These are phyloP conservation scores for Knoxdaviesia capensis DNA, from an alignment of 2,329 filamentous ascomycete genomes.

Conservation along the genomic window DNA sequence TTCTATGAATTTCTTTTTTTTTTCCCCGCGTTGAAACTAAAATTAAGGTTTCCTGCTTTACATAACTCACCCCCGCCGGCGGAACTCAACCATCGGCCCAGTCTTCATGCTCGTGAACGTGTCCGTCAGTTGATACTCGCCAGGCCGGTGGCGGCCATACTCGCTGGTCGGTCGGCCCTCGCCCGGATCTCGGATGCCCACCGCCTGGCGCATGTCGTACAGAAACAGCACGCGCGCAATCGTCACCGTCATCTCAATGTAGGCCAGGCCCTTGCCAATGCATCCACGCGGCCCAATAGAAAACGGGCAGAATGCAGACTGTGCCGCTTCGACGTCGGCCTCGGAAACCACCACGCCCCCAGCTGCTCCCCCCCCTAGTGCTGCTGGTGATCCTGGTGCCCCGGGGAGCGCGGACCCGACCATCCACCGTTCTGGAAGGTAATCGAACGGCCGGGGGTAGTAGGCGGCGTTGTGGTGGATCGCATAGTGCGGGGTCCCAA, in stretches of 20 bases:
- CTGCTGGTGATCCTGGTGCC: no score
- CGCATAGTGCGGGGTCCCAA: slow-evolving; percentile 46
- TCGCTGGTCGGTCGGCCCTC: slow-evolving; percentile 27
- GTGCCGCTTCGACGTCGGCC: slow-evolving; percentile 31
- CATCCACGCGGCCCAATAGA: slow-evolving; percentile 49
- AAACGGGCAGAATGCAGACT: slow-evolving; percentile 57
- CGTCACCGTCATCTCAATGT: slow-evolving; percentile 44
- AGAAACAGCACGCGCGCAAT: slow-evolving; percentile 39
- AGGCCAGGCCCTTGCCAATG: slow-evolving; percentile 50
- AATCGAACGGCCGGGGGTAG: slow-evolving; percentile 37
- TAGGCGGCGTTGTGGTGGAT: slow-evolving; percentile 47
- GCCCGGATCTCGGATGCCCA: slow-evolving; percentile 27
- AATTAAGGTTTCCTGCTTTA: no score
- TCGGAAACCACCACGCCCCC: slow-evolving; percentile 20
- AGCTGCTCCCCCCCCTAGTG: neutral
- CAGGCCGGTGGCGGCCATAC: slow-evolving; percentile 30
- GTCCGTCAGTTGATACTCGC: slow-evolving; percentile 51
- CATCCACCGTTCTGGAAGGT: slow-evolving; percentile 46
- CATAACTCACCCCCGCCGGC: slow-evolving; percentile 10
- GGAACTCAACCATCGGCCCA: slow-evolving; percentile 48
- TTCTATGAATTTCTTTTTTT: no score
- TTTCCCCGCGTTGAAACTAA: no score
- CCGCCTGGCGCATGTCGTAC: slow-evolving; percentile 36
- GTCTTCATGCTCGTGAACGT: slow-evolving; percentile 57
- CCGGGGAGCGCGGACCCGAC: slow-evolving; percentile 19